These are phyloP conservation scores for Rhizodiscina lignyota DNA, from an alignment of 495 filamentous ascomycete genomes.

Conservation along the genomic window DNA sequence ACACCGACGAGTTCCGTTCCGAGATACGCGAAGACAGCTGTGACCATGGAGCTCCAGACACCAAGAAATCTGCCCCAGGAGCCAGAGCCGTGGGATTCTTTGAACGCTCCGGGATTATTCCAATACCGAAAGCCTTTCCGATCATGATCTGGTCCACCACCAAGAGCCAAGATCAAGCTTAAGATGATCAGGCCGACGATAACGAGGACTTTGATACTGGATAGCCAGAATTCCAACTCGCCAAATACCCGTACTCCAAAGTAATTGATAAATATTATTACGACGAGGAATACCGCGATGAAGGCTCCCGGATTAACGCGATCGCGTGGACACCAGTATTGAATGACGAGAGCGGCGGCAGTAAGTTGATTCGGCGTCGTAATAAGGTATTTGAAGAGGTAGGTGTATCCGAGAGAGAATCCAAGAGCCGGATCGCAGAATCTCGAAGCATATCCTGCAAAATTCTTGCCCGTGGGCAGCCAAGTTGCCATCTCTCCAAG, in stretches of 20 bases:
- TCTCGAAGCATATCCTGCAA: conserved; percentile 42
- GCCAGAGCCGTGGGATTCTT: conserved; percentile 14
- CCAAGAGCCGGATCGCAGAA: conserved; percentile 47
- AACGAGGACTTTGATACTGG: conserved; percentile 20
- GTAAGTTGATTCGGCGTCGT: conserved; percentile 66
- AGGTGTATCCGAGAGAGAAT: conserved; percentile 36
- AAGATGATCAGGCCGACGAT: conserved; percentile 29
- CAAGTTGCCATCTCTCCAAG: conserved; percentile 49
- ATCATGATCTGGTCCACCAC: conserved; percentile 57
- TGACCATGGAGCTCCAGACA: conserved; percentile 65
- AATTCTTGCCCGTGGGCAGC: conserved; percentile 36
- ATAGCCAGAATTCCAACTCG: conserved; percentile 74
- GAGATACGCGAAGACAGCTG: conserved; percentile 67
- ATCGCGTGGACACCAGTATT: conserved; percentile 47
- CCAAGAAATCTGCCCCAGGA: conserved; percentile 43
- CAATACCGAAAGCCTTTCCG: conserved; percentile 66
- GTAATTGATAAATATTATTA: conserved; percentile 38
- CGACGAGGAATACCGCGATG: conserved; percentile 36
- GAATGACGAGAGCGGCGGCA: conserved; percentile 52
- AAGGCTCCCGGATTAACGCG: conserved; percentile 47
- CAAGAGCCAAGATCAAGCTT: conserved; percentile 51
- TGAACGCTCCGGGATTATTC: conserved; percentile 50
- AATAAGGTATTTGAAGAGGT: conserved; percentile 51
- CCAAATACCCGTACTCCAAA: conserved; percentile 54
- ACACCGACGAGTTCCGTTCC: conserved; percentile 74